Base-by-base conservation (phyloP, 2,329 filamentous ascomycete species). In the Cladosporium sp. region DNA sequence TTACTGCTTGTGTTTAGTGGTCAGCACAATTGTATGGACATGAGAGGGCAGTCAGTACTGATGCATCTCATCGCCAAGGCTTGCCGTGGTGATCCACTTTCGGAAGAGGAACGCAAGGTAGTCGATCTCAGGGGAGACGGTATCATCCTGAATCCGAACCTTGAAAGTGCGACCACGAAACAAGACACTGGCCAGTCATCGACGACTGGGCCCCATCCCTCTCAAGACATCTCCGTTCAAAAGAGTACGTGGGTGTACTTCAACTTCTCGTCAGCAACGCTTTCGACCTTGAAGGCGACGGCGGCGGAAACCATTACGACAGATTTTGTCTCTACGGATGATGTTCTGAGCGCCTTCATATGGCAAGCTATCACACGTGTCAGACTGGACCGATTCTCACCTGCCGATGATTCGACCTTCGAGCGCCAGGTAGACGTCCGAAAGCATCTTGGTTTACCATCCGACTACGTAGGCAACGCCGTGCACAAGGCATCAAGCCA, bases 1-100 rank as follows among this genome's bases (percentile, higher is more conserved):
- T 17, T 61, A 17, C 30, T 63, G 5, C 54, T 63, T 14, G 59
- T 58, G 1, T 56, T 63, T 30, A 56, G 42, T 11, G 59, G 22
- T 15, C 60, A 61, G 17, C 61, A 63, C 40, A 55, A 56, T 11
- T 43, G 54, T 7, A 61, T 63, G 60, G 61, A 61, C n/a, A 50
- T 63, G 30, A 58, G 57, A n/a, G 61, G 61, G 3, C 58, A 60
- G n/a, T 49, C 57, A 5, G 34, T 60, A 20, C 40, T 61, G 5
- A 63, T 60, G 12, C 15, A 45, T 8, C 30, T 61, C 6, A 54
- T 63, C 4, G 39, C 61, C 3, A 60, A 61, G 56, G 58, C 61
- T 1, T 61, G 61, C 38, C 60, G 58, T 19, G 49, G 52, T 8
- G 58, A 60, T 9, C 1, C 38, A 9, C 55, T 63, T 14, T 45